Base-by-base conservation (phyloP, 140 eudicot species). In the Cichorium intybus region DNA sequence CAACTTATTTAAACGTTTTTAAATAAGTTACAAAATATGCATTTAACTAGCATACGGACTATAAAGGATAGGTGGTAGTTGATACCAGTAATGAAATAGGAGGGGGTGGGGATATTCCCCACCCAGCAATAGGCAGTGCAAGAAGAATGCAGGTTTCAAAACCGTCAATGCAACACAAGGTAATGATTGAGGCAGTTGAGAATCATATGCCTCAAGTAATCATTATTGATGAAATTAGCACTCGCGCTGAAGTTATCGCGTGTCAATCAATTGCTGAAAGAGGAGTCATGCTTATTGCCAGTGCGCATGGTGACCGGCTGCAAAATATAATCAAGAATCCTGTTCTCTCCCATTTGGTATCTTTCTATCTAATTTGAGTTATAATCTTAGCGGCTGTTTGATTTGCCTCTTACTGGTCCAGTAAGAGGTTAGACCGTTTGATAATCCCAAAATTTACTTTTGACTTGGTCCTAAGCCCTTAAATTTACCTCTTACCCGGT, bases 141-240 rank as follows among this genome's bases (percentile, higher is more conserved):
- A 66, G 96, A 75, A 67, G 95, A 74, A 56, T 88, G 88, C 96
- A 88, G 75, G 96, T 88, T 65, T 59, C 90, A 7, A 72, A 80
- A 62, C 86, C 95, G 27, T 80, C 68, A 22, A 66, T 78, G 96
- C 95, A 85, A 64, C 86, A 85, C 63, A 72, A 75, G 52, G 95
- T 88, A 33, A 85, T 88, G 95, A 83, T 85, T 50, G 96, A 88
- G 80, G 96, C 96, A 16, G 95, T 88, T 49, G 95, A 88, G 56
- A 88, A 88, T 83, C 96, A 88, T 88, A 88, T 80, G 96, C 96
- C 96, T 47, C 82, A 88, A 78, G 95, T 85, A 56, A 82, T 88
- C 27, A 81, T 88, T 67, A 64, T 88, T 62, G 96, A 88, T 72
- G 96, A 88, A 80, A 85, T 88, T 54, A 82, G 96, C 69, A 88